Base-by-base conservation (phyloP, 495 filamentous ascomycete species). In the Aspergillus kassunensis region DNA sequence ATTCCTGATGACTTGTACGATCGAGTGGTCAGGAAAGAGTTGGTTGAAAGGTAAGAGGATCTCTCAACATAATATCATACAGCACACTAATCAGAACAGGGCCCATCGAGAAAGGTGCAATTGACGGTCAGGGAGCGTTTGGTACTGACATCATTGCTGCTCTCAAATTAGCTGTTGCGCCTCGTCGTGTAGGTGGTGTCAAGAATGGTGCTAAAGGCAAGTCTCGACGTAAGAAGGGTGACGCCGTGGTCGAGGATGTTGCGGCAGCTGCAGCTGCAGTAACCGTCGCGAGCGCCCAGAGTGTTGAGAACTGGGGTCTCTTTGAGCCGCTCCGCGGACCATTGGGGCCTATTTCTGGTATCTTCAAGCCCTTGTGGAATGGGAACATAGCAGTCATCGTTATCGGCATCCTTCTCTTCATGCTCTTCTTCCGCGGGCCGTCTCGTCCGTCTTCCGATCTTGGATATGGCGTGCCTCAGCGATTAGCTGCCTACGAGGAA, bases 21-120 rank as follows among this genome's bases (percentile, higher is more conserved):
- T 97, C 42, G 93, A 97, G 62, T 99, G 93, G 93, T 83, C 87
- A 0, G 91, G 93, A 48, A 99, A 99, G 76, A 96, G 90, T 71
- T 99, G 95, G 93, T 66, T 97, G 33, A 97, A 96, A 75, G 89
- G 92, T 96, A 80, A 62, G 72, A 54, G 51, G 30, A 37, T 63
- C 36, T 31, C 12, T 29, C 36, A 21, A 37, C 8, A 7, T 18
- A 49, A 27, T 3, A 3, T 9, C 9, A 20, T 19, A 19, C 20
- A 27, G 3, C 13, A 31, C 24, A 30, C 62, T 69, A 54, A 72
- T 45, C 21, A 30, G 31, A 40, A 39, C 56, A 86, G 91, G 88
- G 45, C 88, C 93, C 19, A 98, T 98, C 60, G 93, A 98, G 67
- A 96, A 95, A 66, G 91, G 90, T 48, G 89, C 91, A 9, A 91